These are phyloP conservation scores for Sarocladium oryzae DNA, from an alignment of 2,329 filamentous ascomycete genomes.

Conservation along the genomic window DNA sequence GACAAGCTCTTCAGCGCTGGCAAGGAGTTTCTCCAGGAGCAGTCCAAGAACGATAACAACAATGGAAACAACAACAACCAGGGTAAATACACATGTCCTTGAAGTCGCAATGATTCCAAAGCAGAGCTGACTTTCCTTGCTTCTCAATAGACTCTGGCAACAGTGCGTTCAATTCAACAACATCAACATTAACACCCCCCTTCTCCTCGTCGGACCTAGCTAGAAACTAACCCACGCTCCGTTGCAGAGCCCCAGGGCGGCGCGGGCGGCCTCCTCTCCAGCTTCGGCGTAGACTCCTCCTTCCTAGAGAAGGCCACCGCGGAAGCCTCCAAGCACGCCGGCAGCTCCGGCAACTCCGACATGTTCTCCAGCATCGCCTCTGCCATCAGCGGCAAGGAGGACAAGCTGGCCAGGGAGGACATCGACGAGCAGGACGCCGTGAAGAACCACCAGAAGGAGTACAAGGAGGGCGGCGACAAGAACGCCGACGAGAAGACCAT, in stretches of 20 bases:
- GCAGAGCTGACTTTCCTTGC: too few species aligned
- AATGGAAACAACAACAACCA: background rate
- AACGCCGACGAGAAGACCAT: slow-evolving; percentile 45
- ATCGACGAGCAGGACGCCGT: slow-evolving; percentile 56
- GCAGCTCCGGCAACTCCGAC: slow-evolving; percentile 37
- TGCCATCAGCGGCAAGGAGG: slow-evolving; percentile 43
- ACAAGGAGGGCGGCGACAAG: slow-evolving; percentile 43
- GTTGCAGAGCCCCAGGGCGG: slow-evolving; percentile 26
- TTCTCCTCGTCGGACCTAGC: background rate
- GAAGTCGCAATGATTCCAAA: too few species aligned
- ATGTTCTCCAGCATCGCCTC: slow-evolving; percentile 45
- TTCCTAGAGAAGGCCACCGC: slow-evolving; percentile 36
- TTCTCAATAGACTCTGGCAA: slow-evolving; percentile 12
- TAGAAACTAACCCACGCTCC: background rate
- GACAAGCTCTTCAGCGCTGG: slow-evolving; percentile 31
- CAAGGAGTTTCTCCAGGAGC: slow-evolving; percentile 29
- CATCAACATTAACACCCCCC: slow-evolving; percentile 20
- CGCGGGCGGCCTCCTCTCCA: slow-evolving; percentile 29
- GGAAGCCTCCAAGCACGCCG: slow-evolving; percentile 40
- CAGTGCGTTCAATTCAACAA: slow-evolving; percentile 10
- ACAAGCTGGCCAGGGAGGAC: slow-evolving; percentile 40
- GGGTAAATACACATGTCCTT: too few species aligned
- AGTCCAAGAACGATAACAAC: slow-evolving; percentile 20
- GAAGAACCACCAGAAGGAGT: slow-evolving; percentile 69
- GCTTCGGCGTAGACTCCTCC: slow-evolving; percentile 41